Base-by-base conservation (phyloP, 208 protist genomes). In the Crithidia thermophila region DNA sequence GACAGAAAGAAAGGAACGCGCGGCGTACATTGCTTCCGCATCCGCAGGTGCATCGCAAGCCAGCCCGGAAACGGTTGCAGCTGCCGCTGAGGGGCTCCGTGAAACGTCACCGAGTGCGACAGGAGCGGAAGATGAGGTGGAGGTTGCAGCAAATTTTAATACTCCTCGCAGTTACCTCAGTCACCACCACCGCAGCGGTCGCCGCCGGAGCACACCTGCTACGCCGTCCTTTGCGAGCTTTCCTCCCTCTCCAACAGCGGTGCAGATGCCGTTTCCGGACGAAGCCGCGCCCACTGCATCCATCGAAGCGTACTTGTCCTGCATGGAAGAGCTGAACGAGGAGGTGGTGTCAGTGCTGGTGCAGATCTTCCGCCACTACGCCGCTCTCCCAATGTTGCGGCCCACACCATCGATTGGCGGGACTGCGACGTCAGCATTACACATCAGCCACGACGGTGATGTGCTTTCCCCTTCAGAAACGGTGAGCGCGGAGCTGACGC, bases 301-400 rank as follows among this genome's bases (percentile, higher is more conserved):
- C n/a, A 56, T 52, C 46, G 10, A 23, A 5, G 49, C 33, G 18
- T 51, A 71, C 30, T n/a, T 66, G 50, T 0, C 7, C 10, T 34
- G 40, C 6, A 55, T 33, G 20, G 5, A 1, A 30, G 49, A 69
- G 59, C 36, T 74, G 18, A 28, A n/a, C 9, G 66, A 69, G 25
- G 71, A 70, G 63, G 63, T 61, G 49, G 25, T 27, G 14, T 27
- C 30, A 16, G 37, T 55, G 28, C 37, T 51, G 7, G 20, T 80
- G 45, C 39, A 74, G 2, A 69, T 88, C 30, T 88, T 88, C 55
- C 70, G 75, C 10, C 60, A 47, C 21, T 77, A 88, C 63, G 67
- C 75, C 18, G 60, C 79, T 6, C 73, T 83, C 4, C 75, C 68
- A 14, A 47, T 55, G 3, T 11, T 69, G 28, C 33, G 51, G 28